Evolutionary conservation across 768 basidiomycete genomes (phyloP), one percentile per base, ranked within the genome.

Genomic region (Galerina sulciceps): DNA sequence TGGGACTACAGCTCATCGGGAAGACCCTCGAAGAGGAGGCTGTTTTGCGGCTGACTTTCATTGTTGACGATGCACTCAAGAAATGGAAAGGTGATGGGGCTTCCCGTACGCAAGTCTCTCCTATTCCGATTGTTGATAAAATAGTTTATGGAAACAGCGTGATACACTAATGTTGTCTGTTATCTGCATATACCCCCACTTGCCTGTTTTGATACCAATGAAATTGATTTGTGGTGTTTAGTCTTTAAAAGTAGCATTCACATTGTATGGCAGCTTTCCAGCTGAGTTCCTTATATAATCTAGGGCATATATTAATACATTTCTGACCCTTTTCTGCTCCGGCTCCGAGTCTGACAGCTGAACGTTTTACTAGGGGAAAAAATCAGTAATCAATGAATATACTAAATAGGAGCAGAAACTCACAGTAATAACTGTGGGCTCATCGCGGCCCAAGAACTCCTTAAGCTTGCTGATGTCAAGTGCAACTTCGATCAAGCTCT

Each of bases 361-460:
- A 15, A 40, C 14, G 15, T 26, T 51, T 51, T 11, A 42, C 42
- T 55, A 55, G 55, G 42, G 23, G 26, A 35, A 11, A 22, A 15
- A 8, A 18, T 48, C 4, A 42, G 50, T 10, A 51, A 18, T 26
- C 11, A 17, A 1, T 17, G 5, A 44, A 26, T 10, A 17, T 36
- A 2, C 18, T 3, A 54, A 20, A 41, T 11, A 18, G 10, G 26
- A 49, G 18, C 23, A 43, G 41, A 20, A 23, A 75, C 87, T 78
- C 69, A 91, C 91, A 55, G 96, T 99, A 73, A 99, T 98, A 63
- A 99, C 97, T 49, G 95, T 96, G 40, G 97, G 97, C 80, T 94
- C 81, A 52, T 96, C 90, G 65, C 93, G 79, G 26, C 90, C 88
- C 64, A 96, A 81, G 79, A 89, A 93, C 71, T 91, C 83, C 73